phyloP scores from a whole-genome alignment of 164 flowering plant genomes.

The Macadamia tetraphylla region DNA sequence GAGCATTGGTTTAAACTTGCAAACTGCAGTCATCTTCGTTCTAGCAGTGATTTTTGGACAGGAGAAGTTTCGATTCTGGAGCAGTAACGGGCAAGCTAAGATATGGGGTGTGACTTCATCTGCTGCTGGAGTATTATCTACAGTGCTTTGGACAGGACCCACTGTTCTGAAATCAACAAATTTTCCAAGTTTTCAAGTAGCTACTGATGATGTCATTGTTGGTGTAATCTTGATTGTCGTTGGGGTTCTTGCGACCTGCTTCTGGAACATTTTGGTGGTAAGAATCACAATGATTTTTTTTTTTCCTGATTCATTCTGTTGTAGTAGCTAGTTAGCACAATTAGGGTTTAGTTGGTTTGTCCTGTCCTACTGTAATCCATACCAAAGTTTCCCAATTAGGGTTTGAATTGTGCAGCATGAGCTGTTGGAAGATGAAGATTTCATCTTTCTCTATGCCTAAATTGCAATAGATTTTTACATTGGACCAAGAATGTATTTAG shows the following conservation, averaged over 20 bases:
- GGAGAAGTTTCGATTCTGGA: constrained; percentile 14
- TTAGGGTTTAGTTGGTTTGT: no score
- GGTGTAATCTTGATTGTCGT: constrained; percentile 11
- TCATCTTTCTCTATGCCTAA: no score
- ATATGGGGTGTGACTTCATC: constrained; percentile 16
- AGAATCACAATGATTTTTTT: no score
- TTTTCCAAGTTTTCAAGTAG: not conserved
- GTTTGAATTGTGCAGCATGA: no score
- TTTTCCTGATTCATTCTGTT: no score
- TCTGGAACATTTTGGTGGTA: constrained; percentile 19
- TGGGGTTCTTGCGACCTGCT: constrained; percentile 5
- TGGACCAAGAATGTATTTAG: no score
- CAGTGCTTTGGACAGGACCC: constrained; percentile 20
- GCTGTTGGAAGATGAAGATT: no score
- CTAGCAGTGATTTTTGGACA: constrained; percentile 16
- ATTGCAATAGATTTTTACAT: no score
- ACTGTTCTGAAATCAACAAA: not conserved
- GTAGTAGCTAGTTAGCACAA: no score
- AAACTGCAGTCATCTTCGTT: constrained; percentile 6
- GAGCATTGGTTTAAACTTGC: constrained; percentile 16
- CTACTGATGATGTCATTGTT: not conserved
- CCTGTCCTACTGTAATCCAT: no score
- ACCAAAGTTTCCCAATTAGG: no score
- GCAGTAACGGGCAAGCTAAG: constrained; percentile 21
- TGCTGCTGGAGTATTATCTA: constrained; percentile 12